Evolutionary conservation across 2,329 filamentous ascomycete genomes (phyloP), one percentile per base, ranked within the genome.

Genomic region (Fusarium tanahbumbuense): DNA sequence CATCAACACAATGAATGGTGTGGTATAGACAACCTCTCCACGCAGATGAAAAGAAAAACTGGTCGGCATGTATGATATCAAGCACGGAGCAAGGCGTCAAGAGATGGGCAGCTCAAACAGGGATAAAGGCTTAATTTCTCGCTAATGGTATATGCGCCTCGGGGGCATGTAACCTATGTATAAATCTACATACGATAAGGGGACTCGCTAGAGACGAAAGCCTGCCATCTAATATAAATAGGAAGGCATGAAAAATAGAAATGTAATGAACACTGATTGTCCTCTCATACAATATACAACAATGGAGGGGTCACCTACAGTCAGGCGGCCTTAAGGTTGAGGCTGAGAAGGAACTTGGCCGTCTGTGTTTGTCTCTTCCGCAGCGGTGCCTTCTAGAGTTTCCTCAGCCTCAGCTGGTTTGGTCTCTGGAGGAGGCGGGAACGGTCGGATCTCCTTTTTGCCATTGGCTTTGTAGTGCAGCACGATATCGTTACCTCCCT

Each of bases 401-500:
- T 73, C 71, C 34, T 73, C 73, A n/a, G 70, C 48, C 30, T 75
- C 71, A 32, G 56, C 66, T 41, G 73, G 40, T 37, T 73, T 67
- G n/a, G 55, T 60, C 22, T 60, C 53, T 20, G 69, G 64, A 30
- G 72, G 55, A 7, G 72, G 67, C 27, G 71, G 75, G 57, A 76
- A 74, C n/a, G 80, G 80, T 7, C 80, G 80, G 54, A 89, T 83
- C 64, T 87, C 84, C 80, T 93, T 95, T 76, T 89, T 89, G n/a
- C 94, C 94, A 74, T 98, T 99, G 54, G 92, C 87, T 77, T 94
- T 97, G 85, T 99, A 99, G 76, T 93, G 89, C 52, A 99, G 84
- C 56, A 97, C 82, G 70, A 99, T 92, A 80, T 99, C 96, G 74
- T 92, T 94, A n/a, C 93, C 93, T 45, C 93, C 93, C 75, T 97